phyloP scores from a whole-genome alignment of 352 stramenopile genomes.

The Pythium sukuiense region DNA sequence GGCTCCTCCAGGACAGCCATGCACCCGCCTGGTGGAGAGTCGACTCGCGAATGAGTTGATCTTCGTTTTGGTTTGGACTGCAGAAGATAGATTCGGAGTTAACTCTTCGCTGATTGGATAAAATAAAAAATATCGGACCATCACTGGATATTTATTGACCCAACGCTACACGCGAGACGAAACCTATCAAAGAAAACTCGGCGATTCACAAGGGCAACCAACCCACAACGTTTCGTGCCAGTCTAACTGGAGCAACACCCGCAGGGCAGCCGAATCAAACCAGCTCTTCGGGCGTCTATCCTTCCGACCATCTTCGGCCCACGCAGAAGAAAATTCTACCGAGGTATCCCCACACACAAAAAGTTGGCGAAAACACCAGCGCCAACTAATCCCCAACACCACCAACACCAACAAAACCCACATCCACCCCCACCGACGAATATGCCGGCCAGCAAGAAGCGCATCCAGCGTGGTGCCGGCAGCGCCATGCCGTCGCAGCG shows the following conservation, averaged over 20 bases:
- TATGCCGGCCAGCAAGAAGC: constrained; percentile 82
- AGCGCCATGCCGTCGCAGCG: constrained; percentile 47
- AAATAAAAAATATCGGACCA: not conserved
- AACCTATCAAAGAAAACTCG: constrained; percentile 3
- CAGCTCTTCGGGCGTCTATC: not conserved
- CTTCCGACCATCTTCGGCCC: not conserved
- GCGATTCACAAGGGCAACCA: too few relatives aligned
- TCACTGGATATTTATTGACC: constrained; percentile 3
- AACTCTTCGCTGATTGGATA: not conserved
- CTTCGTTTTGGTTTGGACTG: not conserved
- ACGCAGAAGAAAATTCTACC: not conserved
- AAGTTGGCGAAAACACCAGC: not conserved
- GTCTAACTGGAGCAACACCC: not conserved
- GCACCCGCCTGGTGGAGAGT: too few relatives aligned
- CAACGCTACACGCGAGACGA: not conserved
- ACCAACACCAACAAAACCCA: not conserved
- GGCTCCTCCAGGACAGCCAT: too few relatives aligned
- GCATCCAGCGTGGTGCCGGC: constrained; percentile 60
- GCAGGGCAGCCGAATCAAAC: not conserved
- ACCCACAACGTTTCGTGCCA: not conserved
- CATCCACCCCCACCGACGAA: too few relatives aligned
- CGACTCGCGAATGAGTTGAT: too few relatives aligned
- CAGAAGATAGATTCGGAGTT: constrained; percentile 1
- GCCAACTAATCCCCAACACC: not conserved
- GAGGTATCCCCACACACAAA: not conserved